These are phyloP conservation scores for Blastomyces gilchristii DNA, from an alignment of 2,329 filamentous ascomycete genomes.

Conservation along the genomic window DNA sequence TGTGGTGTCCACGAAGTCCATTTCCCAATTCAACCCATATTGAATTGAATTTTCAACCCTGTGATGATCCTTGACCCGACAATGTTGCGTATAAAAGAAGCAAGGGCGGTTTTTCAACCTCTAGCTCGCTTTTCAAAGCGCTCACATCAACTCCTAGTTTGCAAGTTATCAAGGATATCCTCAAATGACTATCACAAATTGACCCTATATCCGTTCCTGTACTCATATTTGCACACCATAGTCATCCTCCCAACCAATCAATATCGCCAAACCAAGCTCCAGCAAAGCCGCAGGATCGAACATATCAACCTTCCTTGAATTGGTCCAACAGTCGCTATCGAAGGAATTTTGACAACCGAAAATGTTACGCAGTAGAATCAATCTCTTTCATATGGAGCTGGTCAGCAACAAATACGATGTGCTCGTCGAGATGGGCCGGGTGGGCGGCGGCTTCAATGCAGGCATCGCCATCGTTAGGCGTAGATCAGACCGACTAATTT, in stretches of 20 bases:
- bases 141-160: neutral
- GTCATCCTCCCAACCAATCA: neutral
- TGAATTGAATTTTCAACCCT: neutral
- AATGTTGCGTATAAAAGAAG: neutral
- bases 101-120: neutral
- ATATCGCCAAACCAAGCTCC: neutral
- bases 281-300: neutral
- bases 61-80: neutral
- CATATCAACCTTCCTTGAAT: neutral
- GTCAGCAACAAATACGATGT: neutral
- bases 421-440: neutral
- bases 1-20: neutral
- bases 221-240: neutral
- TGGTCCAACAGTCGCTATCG: neutral
- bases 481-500: conserved; percentile 6
- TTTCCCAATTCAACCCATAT: neutral
- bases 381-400: neutral
- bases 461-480: conserved; percentile 5
- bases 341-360: neutral
- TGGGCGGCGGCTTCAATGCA: neutral
- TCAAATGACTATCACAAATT: neutral
- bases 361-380: neutral
- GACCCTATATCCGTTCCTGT: neutral
- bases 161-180: neutral
- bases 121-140: neutral